Conservation (phyloP, 441 rosid species). For the Macaranga tanarius region DNA sequence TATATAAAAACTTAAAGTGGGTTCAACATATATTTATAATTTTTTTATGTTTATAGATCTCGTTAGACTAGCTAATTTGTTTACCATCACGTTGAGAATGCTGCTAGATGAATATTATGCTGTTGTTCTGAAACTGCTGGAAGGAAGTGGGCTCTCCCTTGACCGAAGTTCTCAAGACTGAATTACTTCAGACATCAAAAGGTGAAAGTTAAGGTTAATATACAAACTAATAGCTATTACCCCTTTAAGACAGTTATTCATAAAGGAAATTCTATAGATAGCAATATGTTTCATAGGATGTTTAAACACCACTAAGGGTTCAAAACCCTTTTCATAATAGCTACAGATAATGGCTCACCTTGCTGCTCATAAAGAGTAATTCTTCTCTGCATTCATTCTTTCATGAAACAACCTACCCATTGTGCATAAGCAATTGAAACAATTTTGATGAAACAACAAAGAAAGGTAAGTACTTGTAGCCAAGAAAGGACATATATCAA, state of each 20-base stretch:
- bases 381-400: slow-evolving; percentile 86
- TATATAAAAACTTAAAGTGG: not conserved
- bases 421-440: slow-evolving; percentile 76
- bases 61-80: slow-evolving; percentile 6
- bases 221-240: not conserved
- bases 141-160: slow-evolving; percentile 5
- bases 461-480: not conserved
- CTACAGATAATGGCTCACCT: slow-evolving; percentile 42
- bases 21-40: not conserved
- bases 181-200: slow-evolving; percentile 1
- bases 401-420: slow-evolving; percentile 94
- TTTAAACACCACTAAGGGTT: not conserved
- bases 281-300: not conserved
- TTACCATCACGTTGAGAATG: not conserved
- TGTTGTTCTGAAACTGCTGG: not conserved
- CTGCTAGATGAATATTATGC: not conserved
- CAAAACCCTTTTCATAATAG: not conserved
- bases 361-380: slow-evolving; percentile 78
- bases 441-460: slow-evolving; percentile 15
- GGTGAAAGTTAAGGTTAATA: not conserved
- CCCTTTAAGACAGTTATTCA: slow-evolving; percentile 6
- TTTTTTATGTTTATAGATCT: not conserved
- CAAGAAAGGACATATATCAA: not conserved
- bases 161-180: not conserved
- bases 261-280: not conserved